Evolutionary conservation across 306 rosid species (phyloP).

Genomic region (Canavalia gladiata): DNA sequence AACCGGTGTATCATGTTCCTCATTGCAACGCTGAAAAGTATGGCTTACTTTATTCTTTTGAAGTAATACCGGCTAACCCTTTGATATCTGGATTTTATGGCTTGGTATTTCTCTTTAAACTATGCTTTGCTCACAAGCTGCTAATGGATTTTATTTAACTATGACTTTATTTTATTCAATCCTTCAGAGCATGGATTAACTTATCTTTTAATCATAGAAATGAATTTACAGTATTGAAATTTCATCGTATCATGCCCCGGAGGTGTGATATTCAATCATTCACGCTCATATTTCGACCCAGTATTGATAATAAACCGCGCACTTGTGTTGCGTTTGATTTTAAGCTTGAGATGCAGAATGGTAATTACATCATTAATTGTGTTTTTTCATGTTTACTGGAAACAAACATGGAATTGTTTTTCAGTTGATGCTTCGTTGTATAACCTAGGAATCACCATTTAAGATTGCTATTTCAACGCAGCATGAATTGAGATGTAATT

Average conservation of each 20-base stretch:
- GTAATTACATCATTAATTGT: not conserved
- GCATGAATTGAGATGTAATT: not conserved
- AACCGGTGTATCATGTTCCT: conserved; percentile 29
- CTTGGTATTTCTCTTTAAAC: not conserved
- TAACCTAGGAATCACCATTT: not conserved
- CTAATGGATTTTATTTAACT: conserved; percentile 3
- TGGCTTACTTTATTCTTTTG: conserved; percentile 26
- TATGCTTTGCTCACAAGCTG: not conserved
- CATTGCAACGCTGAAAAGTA: conserved; percentile 28
- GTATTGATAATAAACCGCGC: not conserved
- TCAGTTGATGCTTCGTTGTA: not conserved
- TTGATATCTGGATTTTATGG: conserved; percentile 18
- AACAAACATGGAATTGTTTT: not conserved
- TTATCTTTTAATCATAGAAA: not conserved
- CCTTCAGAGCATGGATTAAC: not conserved
- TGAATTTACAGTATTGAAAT: not conserved
- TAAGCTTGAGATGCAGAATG: not conserved
- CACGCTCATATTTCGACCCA: not conserved
- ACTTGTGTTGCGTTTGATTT: not conserved
- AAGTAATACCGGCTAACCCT: conserved; percentile 16
- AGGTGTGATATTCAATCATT: not conserved
- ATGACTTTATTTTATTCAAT: not conserved
- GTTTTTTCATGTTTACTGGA: not conserved
- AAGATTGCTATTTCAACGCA: too few relatives aligned
- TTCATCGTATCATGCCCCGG: not conserved